phyloP scores from a whole-genome alignment of 163 green algal species.

The Prototheca cutis region DNA sequence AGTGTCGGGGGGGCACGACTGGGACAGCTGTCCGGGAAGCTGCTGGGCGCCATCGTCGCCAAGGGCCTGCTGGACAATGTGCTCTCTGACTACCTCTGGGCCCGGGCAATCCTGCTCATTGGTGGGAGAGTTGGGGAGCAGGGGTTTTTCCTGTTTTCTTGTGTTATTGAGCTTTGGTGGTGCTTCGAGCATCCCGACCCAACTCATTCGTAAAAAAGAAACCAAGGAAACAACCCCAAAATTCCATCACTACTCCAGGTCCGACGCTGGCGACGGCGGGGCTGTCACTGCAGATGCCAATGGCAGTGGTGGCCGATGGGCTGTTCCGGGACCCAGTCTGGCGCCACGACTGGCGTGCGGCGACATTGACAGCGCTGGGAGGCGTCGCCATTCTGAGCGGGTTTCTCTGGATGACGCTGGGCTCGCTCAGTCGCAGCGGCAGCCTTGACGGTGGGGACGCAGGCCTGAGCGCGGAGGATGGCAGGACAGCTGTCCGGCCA shows the following conservation, averaged over 20 bases:
- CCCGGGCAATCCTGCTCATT: conserved; percentile 80
- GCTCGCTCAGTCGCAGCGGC: too few species aligned
- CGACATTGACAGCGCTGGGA: conserved; percentile 40
- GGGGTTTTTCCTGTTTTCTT: too few species aligned
- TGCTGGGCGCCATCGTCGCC: conserved; percentile 24
- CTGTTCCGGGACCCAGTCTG: conserved; percentile 39
- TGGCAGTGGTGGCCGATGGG: conserved; percentile 56
- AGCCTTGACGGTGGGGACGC: too few species aligned
- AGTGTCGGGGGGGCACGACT: conserved; percentile 2
- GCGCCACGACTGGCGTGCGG: conserved; percentile 13
- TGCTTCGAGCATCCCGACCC: too few species aligned
- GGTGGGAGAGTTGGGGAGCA: too few species aligned
- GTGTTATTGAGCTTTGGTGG: too few species aligned
- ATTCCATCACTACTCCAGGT: conserved; percentile 12
- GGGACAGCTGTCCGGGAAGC: conserved; percentile 12
- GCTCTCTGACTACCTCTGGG: conserved; percentile 93
- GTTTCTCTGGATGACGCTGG: conserved; percentile 49
- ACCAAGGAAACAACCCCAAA: background rate
- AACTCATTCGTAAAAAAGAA: background rate
- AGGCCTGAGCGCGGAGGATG: too few species aligned
- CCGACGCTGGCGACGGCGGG: conserved; percentile 82
- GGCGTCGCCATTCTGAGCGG: conserved; percentile 46
- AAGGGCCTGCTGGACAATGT: conserved; percentile 76
- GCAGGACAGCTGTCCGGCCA: too few species aligned
- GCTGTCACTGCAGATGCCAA: conserved; percentile 82